These are phyloP conservation scores for Claviceps purpurea DNA, from an alignment of 2,329 filamentous ascomycete genomes.

Conservation along the genomic window DNA sequence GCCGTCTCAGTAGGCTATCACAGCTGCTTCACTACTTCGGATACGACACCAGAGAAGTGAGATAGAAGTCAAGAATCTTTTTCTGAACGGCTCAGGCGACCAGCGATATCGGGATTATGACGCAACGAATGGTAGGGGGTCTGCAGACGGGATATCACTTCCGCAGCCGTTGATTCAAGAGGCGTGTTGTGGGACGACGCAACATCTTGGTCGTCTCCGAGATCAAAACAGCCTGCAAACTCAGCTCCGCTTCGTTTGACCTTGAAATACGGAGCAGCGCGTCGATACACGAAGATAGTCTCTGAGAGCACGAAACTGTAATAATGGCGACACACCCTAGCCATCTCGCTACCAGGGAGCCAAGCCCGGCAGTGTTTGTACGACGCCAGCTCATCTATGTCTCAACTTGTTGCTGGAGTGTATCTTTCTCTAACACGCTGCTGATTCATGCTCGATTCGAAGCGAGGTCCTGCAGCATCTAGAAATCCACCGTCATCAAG, in stretches of 20 bases:
- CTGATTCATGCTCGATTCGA: background rate
- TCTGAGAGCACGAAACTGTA: background rate
- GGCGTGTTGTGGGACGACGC: background rate
- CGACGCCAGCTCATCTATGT: slow-evolving; percentile 5
- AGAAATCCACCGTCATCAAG: background rate
- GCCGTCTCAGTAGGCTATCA: background rate
- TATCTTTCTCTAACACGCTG: background rate
- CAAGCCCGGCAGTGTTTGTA: background rate
- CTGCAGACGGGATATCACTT: background rate
- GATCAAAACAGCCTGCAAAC: background rate
- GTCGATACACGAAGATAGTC: background rate
- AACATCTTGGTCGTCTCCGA: background rate
- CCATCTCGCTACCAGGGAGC: slow-evolving; percentile 2
- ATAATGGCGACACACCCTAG: background rate
- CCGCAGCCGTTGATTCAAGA: background rate
- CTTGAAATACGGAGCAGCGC: background rate
- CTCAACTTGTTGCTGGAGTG: slow-evolving; percentile 1
- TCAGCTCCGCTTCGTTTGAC: background rate
- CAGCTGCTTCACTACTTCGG: background rate
- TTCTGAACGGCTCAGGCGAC: background rate
- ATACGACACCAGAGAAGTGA: no score
- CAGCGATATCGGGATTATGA: background rate
- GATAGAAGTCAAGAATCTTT: background rate
- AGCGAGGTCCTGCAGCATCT: background rate
- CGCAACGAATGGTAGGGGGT: background rate